A percentile compares a stretch with the other conserved stretches of the same genome.
Evolutionary conservation across 495 filamentous ascomycete species (phyloP).

Genomic region (Endocarpon pusillum): DNA sequence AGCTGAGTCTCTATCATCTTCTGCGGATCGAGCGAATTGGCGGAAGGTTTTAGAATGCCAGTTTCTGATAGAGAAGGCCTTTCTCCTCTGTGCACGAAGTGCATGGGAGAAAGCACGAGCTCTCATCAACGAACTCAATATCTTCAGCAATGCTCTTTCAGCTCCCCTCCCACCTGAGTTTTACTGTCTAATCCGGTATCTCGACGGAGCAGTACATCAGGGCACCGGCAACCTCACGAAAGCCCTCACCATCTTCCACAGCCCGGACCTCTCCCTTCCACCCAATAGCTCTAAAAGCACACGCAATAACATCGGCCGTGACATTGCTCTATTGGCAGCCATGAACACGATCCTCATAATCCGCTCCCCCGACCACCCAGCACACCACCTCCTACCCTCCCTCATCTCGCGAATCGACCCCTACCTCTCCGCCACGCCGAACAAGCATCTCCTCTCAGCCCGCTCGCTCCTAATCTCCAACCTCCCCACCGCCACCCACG

Average conservation of each 20-base stretch:
- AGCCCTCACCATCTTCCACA: conserved; percentile 50
- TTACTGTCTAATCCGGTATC: conserved; percentile 40
- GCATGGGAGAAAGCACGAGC: conserved; percentile 41
- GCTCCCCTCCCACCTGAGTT: conserved; percentile 25
- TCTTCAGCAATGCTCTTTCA: conserved; percentile 19
- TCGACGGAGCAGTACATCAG: conserved; percentile 61
- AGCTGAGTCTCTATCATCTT: background rate
- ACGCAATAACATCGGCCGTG: conserved; percentile 40
- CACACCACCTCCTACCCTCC: conserved; percentile 26
- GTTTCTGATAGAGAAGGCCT: conserved; percentile 40
- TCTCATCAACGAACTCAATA: conserved; percentile 23
- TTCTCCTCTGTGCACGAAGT: conserved; percentile 40
- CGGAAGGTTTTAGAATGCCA: conserved; percentile 35
- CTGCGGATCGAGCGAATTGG: conserved; percentile 1
- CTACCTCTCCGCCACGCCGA: conserved; percentile 48
- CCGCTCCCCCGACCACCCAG: conserved; percentile 38
- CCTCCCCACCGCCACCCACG: conserved; percentile 35
- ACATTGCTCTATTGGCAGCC: conserved; percentile 58
- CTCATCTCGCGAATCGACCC: conserved; percentile 49
- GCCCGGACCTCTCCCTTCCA: conserved; percentile 35
- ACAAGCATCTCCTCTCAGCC: conserved; percentile 57
- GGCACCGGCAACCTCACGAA: conserved; percentile 50
- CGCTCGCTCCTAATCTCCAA: conserved; percentile 64
- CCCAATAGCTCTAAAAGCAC: conserved; percentile 22
- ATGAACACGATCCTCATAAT: conserved; percentile 76